Evolutionary conservation across 148 eudicot genomes (phyloP).

Genomic region (Camellia granthamiana): DNA sequence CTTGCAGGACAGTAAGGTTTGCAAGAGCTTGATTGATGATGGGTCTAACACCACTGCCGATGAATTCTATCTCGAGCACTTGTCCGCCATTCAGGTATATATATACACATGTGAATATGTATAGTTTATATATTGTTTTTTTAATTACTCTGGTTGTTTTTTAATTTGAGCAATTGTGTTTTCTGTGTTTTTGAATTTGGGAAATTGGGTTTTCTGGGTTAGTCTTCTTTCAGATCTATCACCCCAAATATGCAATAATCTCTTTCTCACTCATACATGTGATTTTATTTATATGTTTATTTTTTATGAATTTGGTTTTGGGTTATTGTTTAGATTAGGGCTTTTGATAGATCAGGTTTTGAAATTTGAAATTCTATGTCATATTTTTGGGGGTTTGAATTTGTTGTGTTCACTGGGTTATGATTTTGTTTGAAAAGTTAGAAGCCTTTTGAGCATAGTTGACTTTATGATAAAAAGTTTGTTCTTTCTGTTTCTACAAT

Average conservation of each 20-base stretch:
- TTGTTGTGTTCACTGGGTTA: background rate
- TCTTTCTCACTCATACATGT: background rate
- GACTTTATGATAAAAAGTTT: background rate
- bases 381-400: background rate
- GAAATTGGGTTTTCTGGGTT: background rate
- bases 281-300: background rate
- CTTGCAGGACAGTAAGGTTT: slow-evolving; percentile 71
- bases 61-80: slow-evolving; percentile 41
- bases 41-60: slow-evolving; percentile 24
- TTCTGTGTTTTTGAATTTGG: background rate
- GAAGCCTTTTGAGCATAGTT: slow-evolving; percentile 11
- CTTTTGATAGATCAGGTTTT: background rate
- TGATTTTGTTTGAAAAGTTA: slow-evolving; percentile 8
- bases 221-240: slow-evolving; percentile 7
- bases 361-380: background rate
- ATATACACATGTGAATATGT: background rate
- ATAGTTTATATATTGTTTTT: background rate
- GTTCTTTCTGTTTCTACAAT: background rate
- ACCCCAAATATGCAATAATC: too few relatives aligned
- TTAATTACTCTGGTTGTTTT: background rate
- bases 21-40: slow-evolving; percentile 47
- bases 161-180: slow-evolving; percentile 1
- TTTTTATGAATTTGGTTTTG: background rate
- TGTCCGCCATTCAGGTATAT: slow-evolving; percentile 77
- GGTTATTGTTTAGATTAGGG: background rate